Conservation (phyloP, 805 yeast genomes). For the Pichia exigua region DNA sequence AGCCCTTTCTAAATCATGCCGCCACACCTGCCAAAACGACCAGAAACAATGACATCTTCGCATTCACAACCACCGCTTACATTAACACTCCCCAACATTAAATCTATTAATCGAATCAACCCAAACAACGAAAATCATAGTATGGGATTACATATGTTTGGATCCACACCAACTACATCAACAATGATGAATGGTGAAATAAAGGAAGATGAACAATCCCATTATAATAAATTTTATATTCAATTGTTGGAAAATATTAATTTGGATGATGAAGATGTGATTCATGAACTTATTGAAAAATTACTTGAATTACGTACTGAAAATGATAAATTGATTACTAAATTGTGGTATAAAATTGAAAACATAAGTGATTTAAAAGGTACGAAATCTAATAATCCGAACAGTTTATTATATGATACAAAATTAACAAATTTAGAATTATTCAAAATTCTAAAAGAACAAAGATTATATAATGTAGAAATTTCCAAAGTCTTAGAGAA, state of each 20-base stretch:
- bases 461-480: background rate
- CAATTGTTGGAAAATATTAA: conserved; percentile 9
- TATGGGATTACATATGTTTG: background rate
- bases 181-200: background rate
- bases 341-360: conserved; percentile 23
- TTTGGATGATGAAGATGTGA: conserved; percentile 15
- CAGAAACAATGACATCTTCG: background rate
- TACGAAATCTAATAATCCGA: background rate
- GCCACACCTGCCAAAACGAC: background rate
- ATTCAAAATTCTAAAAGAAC: background rate
- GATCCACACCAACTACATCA: background rate
- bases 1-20: background rate
- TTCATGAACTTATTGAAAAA: conserved; percentile 20
- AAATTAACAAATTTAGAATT: background rate
- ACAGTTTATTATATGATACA: conserved; percentile 2
- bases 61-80: background rate
- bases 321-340: conserved; percentile 18
- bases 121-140: background rate
- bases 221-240: background rate
- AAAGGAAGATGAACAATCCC: background rate
- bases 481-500: background rate
- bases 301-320: conserved; percentile 13
- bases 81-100: background rate
- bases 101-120: background rate
- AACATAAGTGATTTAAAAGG: background rate